Percentiles rank a stretch among this genome's conserved stretches.
Evolutionary conservation across 768 basidiomycete genomes (phyloP).

Genomic region (Termitomyces sp.): DNA sequence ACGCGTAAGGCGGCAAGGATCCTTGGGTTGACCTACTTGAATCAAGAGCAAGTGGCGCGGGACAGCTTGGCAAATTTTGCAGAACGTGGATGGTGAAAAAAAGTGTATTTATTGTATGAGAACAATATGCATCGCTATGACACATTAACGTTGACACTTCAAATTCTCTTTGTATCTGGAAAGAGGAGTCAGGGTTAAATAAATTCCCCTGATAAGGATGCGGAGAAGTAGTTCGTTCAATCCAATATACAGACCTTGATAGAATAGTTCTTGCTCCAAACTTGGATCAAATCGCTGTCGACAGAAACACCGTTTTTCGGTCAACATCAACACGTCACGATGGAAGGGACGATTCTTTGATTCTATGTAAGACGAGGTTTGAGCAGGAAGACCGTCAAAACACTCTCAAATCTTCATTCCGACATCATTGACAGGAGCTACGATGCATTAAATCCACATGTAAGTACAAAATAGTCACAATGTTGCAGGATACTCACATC

Average conservation of each 20-base stretch:
- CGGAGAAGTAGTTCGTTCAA: background rate
- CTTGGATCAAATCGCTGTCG: constrained; percentile 23
- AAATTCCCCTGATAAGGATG: background rate
- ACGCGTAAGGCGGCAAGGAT: constrained; percentile 31
- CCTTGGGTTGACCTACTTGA: constrained; percentile 36
- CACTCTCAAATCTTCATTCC: constrained; percentile 30
- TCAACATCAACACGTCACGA: constrained; percentile 12
- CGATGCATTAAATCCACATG: background rate
- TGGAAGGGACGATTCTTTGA: constrained; percentile 13
- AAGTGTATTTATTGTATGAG: background rate
- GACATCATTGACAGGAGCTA: constrained; percentile 22
- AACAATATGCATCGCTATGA: background rate
- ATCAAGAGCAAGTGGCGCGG: constrained; percentile 31
- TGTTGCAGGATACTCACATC: constrained; percentile 15
- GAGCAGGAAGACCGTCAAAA: constrained; percentile 24
- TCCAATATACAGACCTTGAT: constrained; percentile 24
- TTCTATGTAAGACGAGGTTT: constrained; percentile 25
- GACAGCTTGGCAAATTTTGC: constrained; percentile 38
- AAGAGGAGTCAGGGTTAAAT: background rate
- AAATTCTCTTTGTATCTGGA: background rate
- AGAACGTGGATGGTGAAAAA: constrained; percentile 31
- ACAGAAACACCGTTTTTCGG: constrained; percentile 19
- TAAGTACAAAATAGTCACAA: background rate
- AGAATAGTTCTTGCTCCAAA: constrained; percentile 17
- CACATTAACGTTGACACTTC: background rate